Evolutionary conservation across 176 grass and related monocot species (phyloP).

Genomic region (Carex littledalei): DNA sequence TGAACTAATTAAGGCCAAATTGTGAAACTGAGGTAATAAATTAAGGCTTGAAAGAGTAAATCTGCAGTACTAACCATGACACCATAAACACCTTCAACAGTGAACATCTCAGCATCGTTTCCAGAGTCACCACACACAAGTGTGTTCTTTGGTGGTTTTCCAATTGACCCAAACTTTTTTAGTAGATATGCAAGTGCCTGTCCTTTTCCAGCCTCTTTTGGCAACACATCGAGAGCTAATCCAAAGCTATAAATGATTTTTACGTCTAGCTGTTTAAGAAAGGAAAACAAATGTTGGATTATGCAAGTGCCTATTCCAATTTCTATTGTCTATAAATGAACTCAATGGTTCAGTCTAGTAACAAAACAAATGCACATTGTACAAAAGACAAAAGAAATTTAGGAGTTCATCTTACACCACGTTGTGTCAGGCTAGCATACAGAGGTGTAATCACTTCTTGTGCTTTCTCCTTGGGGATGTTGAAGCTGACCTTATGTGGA

Average conservation of each 20-base stretch:
- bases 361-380: not conserved
- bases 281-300: not conserved
- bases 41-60: no score
- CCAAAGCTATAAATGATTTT: slow-evolving; percentile 86
- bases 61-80: no score
- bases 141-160: slow-evolving; percentile 67
- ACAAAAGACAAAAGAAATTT: not conserved
- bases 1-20: no score
- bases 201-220: slow-evolving; percentile 77
- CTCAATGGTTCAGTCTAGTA: not conserved
- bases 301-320: no score
- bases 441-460: no score
- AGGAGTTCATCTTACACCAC: slow-evolving; percentile 46
- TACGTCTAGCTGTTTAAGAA: slow-evolving; percentile 60
- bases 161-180: slow-evolving; percentile 41
- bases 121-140: no score
- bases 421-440: slow-evolving; percentile 36
- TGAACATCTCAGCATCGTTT: no score
- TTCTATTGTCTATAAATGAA: not conserved
- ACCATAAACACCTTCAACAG: no score
- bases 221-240: slow-evolving; percentile 67
- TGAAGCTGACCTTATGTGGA: no score
- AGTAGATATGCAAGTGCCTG: slow-evolving; percentile 79
- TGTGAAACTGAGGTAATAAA: no score
- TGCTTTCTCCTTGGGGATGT: no score